Base-by-base conservation (phyloP, 352 stramenopile species). In the Phytophthora quininea region DNA sequence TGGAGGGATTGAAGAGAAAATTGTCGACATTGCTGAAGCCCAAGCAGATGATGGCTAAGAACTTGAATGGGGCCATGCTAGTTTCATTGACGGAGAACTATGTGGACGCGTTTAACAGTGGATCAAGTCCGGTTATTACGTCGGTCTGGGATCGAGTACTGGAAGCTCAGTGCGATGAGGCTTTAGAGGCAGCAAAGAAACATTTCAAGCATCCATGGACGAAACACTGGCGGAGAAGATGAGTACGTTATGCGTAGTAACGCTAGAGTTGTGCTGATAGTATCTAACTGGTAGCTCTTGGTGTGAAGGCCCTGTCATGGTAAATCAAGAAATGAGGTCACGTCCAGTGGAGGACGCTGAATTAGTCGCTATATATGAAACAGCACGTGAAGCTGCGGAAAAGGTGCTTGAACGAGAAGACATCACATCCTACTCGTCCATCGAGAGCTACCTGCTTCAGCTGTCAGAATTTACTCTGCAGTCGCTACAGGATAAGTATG, bases 61-160 rank as follows among this genome's bases (percentile, higher is more conserved):
- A 71, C 8, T 66, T 95, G 29, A 88, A 79, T 62, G 87, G 87
- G 14, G 19, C 75, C 8, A 92, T 95, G 83, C 67, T 95, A n/a
- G 69, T 81, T 14, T 80, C 82, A 27, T 68, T 95, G 31, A 80
- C 84, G 3, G 45, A 89, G 46, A 87, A 82, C 51, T 92, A 92
- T 31, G 74, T 92, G 1, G 66, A 64, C 12, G 84, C 84, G 27
- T 86, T 95, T 50, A 95, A 93, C 58, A 80, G 69, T 27, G 86
- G 85, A 51, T 69, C 77, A 2, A 86, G 79, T 32, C 89, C 90
- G 0, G 86, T 92, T 14, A 97, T 97, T 40, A 75, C 85, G 3
- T 93, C 74, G 8, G 88, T 89, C 3, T 97, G 89, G 86, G 85
- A 93, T 14, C 86, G 86, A 52, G 88, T 97, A 7, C 57, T 93